Evolutionary conservation across 1,284 basidiomycete genomes (phyloP), one percentile per base, ranked within the genome.

Genomic region (Fomitopsis pinicola): DNA sequence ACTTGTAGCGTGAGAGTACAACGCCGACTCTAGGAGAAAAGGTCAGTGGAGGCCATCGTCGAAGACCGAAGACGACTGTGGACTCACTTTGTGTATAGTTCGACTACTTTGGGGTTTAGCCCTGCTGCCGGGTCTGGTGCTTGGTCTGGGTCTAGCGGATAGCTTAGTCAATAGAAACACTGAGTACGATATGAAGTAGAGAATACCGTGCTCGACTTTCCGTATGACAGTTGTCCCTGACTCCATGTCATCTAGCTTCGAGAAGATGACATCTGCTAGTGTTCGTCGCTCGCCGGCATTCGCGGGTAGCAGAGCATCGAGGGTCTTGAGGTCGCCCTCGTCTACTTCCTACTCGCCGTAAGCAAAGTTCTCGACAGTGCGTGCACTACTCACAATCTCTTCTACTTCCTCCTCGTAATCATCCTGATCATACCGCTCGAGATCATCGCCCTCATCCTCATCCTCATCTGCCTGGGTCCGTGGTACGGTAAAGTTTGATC

Each of bases 51-150:
- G 57, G n/a, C 46, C 26, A 12, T 12, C 55, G 2, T 22, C 22
- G 22, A 22, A 22, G 22, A 2, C 33, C 5, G 19, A 59, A 28
- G 35, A 38, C 46, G 22, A 30, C 14, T 17, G 33, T n/a, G 48
- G 10, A 33, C 7, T 4, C 75, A 96, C 95, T 97, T 98, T 69
- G 88, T 88, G 75, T 98, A 99, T 10, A 96, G 89, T 71, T 97
- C 95, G 22, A 98, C 91, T 33, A 99, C 90, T 75, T 94, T 94
- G n/a, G 95, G 95, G 72, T 98, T 95, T 53, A 99, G 84, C 2
- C 97, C 97, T 42, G 91, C 85, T n/a, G 92, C 88, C 19, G 95
- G 93, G 76, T 97, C 91, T 10, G 89, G 92, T 4, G 80, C 74
- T 48, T 83, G 84, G 67, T 86, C 84, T 67, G 76, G 75, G 69